Evolutionary conservation across 2,329 filamentous ascomycete species (phyloP), one percentile per base, ranked within the genome.

Genomic region (Phyllosticta citrichinensis): DNA sequence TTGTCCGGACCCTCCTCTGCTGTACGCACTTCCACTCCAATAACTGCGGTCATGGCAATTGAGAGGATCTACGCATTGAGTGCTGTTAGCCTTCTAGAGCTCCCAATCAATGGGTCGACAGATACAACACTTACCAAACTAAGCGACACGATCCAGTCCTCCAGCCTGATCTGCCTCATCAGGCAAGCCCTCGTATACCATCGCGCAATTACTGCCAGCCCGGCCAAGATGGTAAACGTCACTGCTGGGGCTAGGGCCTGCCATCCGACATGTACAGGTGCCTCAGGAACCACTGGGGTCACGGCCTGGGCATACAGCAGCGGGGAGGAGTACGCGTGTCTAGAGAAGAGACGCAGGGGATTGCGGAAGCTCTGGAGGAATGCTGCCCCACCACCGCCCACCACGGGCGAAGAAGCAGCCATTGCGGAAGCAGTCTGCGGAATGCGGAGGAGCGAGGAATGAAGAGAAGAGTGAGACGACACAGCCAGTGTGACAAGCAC

Each of bases 121-220:
- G 3, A 47, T 19, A 17, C 1, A 5, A 17, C 52, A 64, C 68
- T 25, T 62, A 71, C 70, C 62, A 71, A 30, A 3, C 71, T 66
- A 22, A 63, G 53, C 3, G 65, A 67, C 9, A 74, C 63, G 2
- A 71, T 19, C 27, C 66, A 65, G 63, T 74, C 73, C 51, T 74
- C 71, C 0, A 56, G 17, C 11, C 63, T 63, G 14, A 66, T 57
- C 3, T 56, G 62, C 8, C 63, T 40, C 5, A 64, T 63, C 4
- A 69, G 62, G 33, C 55, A 56, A 1, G 65, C 27, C 40, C 68
- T 65, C 30, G 69, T 71, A 55, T 69, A 70, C 68, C 66, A 71
- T 55, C 72, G 64, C 24, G 71, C 56, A 0, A 57, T 12, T 5
- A 73, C 66, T 10, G 66, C 62, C 11, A 67, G 3, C 1, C 68